Evolutionary conservation across 2,329 filamentous ascomycete genomes (phyloP).

Genomic region (Paecilomyces sp.): DNA sequence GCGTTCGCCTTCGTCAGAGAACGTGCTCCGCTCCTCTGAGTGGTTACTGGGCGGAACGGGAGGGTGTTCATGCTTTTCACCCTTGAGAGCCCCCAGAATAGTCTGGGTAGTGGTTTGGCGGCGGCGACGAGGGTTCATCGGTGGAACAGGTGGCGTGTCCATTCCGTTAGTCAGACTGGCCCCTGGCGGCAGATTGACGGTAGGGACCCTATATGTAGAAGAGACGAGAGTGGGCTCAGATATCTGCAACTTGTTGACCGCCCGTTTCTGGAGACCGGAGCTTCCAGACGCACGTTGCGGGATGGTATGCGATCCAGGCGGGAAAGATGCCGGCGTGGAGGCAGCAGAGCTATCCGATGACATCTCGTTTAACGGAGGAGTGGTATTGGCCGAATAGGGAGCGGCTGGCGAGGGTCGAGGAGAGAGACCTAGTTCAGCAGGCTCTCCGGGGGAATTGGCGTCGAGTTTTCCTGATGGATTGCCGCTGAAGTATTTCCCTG

Average conservation of each 20-base stretch:
- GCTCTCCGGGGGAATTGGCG: conserved; percentile 15
- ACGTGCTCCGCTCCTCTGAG: conserved; percentile 31
- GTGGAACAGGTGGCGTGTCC: conserved; percentile 48
- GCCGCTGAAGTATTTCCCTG: conserved; percentile 32
- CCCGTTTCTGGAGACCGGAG: conserved; percentile 44
- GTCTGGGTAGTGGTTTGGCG: conserved; percentile 40
- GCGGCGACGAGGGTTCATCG: conserved; percentile 54
- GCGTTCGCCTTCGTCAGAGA: conserved; percentile 36
- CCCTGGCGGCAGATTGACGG: conserved; percentile 50
- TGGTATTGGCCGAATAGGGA: conserved; percentile 46
- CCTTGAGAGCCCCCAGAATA: conserved; percentile 31
- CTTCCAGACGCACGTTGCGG: conserved; percentile 23
- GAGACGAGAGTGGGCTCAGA: conserved; percentile 51
- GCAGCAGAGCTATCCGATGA: conserved; percentile 37
- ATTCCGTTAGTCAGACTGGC: conserved; percentile 49
- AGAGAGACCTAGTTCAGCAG: conserved; percentile 29
- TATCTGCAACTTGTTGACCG: conserved; percentile 54
- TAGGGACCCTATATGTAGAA: conserved; percentile 52
- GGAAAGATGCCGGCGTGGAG: conserved; percentile 16
- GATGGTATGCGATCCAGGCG: conserved; percentile 12
- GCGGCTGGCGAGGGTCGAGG: conserved; percentile 40
- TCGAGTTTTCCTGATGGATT: conserved; percentile 32
- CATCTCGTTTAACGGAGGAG: conserved; percentile 44
- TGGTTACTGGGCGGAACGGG: conserved; percentile 15
- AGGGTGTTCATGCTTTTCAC: conserved; percentile 23